phyloP scores from a whole-genome alignment of 192 early-diverging fungal genomes.

The Coemansia sp. region DNA sequence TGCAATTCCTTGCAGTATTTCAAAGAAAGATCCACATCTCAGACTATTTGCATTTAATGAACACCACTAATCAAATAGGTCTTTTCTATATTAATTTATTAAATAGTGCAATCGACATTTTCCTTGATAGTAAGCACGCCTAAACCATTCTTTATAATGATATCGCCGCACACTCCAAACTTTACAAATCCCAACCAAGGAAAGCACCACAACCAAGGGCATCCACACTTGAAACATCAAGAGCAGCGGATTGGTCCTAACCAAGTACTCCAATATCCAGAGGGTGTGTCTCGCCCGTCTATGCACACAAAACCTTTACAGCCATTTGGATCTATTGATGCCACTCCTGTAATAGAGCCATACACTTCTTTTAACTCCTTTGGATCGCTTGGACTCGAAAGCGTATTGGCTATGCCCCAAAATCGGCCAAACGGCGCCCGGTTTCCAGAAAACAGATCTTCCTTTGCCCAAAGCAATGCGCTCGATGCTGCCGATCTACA shows the following conservation, averaged over 20 bases:
- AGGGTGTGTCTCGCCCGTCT: not conserved
- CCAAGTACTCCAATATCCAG: not conserved
- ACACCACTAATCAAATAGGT: not conserved
- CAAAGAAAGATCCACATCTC: no score
- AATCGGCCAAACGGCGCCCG: not conserved
- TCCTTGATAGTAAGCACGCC: not conserved
- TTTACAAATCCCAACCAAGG: not conserved
- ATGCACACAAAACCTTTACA: not conserved
- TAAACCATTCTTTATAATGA: constrained; percentile 3
- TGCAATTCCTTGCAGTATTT: no score
- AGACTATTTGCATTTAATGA: no score
- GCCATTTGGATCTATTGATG: not conserved
- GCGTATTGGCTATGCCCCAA: constrained; percentile 12
- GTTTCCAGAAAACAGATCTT: constrained; percentile 9
- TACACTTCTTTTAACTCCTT: not conserved
- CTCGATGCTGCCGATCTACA: constrained; percentile 40
- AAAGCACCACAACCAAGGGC: not conserved
- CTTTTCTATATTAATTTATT: not conserved
- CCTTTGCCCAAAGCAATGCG: constrained; percentile 16
- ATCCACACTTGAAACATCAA: not conserved
- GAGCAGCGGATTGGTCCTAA: not conserved
- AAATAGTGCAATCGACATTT: not conserved
- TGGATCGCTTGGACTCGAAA: constrained; percentile 12
- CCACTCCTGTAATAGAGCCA: not conserved
- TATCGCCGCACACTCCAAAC: not conserved